Evolutionary conservation across 305 asterid genomes (phyloP), one percentile per base, ranked within the genome.

Genomic region (Fraxinus angustifolia): DNA sequence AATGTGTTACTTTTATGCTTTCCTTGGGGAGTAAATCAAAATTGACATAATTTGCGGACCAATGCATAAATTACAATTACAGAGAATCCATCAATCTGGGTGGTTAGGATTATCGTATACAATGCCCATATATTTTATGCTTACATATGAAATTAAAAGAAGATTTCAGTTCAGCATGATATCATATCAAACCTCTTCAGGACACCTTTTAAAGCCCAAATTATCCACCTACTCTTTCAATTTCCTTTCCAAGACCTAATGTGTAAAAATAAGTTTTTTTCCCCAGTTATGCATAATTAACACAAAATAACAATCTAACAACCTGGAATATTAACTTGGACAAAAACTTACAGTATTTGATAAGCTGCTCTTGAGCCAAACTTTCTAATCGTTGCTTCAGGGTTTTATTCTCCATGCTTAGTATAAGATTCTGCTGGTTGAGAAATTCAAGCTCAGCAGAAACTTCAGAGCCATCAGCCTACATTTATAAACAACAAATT

Each of bases 361-460:
- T 91, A 80, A 93, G 93, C 86, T 94, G 98, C 90, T 94, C 98
- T 90, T 94, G 97, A 73, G 98, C 89, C 85, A 94, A 81, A 85
- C 82, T 93, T 82, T 96, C 98, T 75, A 94, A 80, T 0, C 98
- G 95, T 77, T 96, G 97, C 88, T 94, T 93, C 80, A 96, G 90
- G 80, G 99, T 91, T 87, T 94, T 94, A 86, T 94, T 96, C 89
- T 94, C 98, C 99, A 96, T 90, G 93, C 84, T 90, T 78, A 94
- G 89, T 81, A 96, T 96, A 82, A 96, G 92, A 87, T 87, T 88
- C 86, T 92, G 94, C 92, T 93, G 98, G 90, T 94, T 94, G 78
- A 91, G 92, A 84, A 94, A 96, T 80, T 93, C 96, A 40, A 94
- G 94, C 91, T 96, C 98, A 26, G 98, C 97, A 82, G 97, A 89